These are phyloP conservation scores for Cryptococcus depauperatus DNA, from an alignment of 1,284 basidiomycete genomes.

Conservation along the genomic window DNA sequence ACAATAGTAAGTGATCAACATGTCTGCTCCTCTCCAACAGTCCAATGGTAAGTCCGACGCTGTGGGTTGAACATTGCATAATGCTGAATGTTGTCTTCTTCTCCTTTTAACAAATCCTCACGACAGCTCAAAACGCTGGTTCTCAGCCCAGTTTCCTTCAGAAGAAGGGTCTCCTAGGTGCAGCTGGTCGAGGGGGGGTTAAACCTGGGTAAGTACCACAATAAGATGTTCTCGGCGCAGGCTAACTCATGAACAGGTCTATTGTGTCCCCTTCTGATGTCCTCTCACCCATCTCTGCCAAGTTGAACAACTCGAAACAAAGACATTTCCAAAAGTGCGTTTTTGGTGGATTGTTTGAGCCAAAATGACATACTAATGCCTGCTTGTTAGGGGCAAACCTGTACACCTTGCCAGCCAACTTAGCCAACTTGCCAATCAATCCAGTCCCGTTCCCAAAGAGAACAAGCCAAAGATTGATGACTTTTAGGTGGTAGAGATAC, in stretches of 20 bases:
- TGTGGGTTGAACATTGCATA: too few relatives aligned
- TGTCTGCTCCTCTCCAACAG: slow-evolving; percentile 14
- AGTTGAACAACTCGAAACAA: slow-evolving; percentile 77
- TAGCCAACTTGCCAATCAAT: slow-evolving; percentile 29
- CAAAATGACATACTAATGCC: neutral
- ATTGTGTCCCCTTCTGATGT: slow-evolving; percentile 84
- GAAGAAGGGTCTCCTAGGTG: slow-evolving; percentile 41
- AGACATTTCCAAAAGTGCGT: slow-evolving; percentile 81
- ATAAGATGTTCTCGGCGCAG: neutral
- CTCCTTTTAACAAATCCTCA: neutral
- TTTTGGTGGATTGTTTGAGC: neutral
- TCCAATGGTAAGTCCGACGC: slow-evolving; percentile 13
- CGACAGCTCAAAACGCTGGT: slow-evolving; percentile 10
- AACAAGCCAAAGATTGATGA: slow-evolving; percentile 27
- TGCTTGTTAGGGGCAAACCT: slow-evolving; percentile 25
- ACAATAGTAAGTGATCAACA: slow-evolving; percentile 2
- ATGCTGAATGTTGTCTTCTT: too few relatives aligned
- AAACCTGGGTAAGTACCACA: slow-evolving; percentile 23
- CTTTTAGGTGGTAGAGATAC: too few relatives aligned
- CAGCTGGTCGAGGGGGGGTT: slow-evolving; percentile 15
- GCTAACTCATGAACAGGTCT: slow-evolving; percentile 31
- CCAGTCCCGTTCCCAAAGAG: slow-evolving; percentile 10
- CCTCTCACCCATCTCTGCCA: slow-evolving; percentile 81
- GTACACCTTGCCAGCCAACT: slow-evolving; percentile 34
- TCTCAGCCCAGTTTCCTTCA: slow-evolving; percentile 32